Evolutionary conservation across 2,329 filamentous ascomycete species (phyloP).

Genomic region (Graphiopsis chlorocephala): DNA sequence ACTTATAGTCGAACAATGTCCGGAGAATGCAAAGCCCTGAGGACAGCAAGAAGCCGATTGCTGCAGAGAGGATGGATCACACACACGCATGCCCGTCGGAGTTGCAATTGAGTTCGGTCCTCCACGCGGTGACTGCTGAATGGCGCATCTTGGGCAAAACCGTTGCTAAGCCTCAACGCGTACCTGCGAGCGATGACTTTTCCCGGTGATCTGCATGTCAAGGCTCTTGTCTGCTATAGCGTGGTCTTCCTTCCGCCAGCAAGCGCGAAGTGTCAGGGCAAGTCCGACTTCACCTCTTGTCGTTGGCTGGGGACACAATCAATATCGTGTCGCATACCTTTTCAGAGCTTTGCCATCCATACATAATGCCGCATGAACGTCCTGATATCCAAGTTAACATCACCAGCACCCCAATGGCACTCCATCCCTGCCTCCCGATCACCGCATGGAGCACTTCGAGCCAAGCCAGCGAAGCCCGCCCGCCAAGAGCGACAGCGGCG

Average conservation of each 20-base stretch:
- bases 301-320: too few relatives aligned
- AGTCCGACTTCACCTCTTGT: background rate
- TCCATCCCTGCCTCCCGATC: background rate
- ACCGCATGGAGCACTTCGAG: background rate
- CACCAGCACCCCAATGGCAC: background rate
- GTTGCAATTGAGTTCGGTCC: background rate
- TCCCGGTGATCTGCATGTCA: background rate
- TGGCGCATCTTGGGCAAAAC: background rate
- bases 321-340: background rate
- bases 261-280: background rate
- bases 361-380: background rate
- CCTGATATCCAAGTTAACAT: background rate
- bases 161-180: constrained; percentile 4
- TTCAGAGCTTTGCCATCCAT: background rate
- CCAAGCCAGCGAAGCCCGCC: background rate
- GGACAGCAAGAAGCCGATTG: constrained; percentile 1
- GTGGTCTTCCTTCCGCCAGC: background rate
- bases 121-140: background rate
- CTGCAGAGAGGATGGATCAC: background rate
- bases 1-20: background rate
- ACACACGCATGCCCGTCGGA: background rate
- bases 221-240: background rate
- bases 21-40: background rate
- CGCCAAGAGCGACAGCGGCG: background rate
- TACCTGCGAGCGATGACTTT: background rate